A percentile compares a stretch with the other conserved stretches of the same genome.
Conservation (phyloP, 2,329 filamentous ascomycete genomes). For the Coniochaeta sp. region DNA sequence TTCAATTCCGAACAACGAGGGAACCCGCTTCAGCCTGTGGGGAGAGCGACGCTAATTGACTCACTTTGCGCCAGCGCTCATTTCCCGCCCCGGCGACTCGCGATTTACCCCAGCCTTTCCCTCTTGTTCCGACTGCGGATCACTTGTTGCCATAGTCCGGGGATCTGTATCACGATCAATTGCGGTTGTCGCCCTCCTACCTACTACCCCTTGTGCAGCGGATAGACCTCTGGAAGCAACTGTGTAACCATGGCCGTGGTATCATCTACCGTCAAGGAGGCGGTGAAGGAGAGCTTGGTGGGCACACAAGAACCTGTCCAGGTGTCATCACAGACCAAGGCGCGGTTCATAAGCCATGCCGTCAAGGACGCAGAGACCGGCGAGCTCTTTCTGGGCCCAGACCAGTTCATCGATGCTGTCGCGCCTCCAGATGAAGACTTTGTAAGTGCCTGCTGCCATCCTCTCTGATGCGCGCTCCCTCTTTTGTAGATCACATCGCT, state of each 20-base stretch:
- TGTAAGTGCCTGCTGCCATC: slow-evolving; percentile 49
- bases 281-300: slow-evolving; percentile 73
- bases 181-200: not conserved
- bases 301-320: slow-evolving; percentile 48
- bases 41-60: slow-evolving; percentile 1
- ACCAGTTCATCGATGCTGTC: slow-evolving; percentile 88
- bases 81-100: not conserved
- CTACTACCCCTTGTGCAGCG: too few species aligned
- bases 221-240: slow-evolving; percentile 2
- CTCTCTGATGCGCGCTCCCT: not conserved
- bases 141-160: not conserved
- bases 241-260: slow-evolving; percentile 32
- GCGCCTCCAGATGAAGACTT: slow-evolving; percentile 84
- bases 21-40: slow-evolving; percentile 1
- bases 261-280: slow-evolving; percentile 50
- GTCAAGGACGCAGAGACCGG: slow-evolving; percentile 67
- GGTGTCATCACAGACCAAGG: slow-evolving; percentile 67
- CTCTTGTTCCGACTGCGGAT: slow-evolving; percentile 1
- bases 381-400: slow-evolving; percentile 71
- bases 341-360: slow-evolving; percentile 71
- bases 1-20: not conserved
- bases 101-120: slow-evolving; percentile 2
- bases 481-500: not conserved
- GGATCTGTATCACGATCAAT: not conserved
- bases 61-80: slow-evolving; percentile 3